phyloP scores from a whole-genome alignment of 495 filamentous ascomycete species.

The Chlorociboria aeruginascens region DNA sequence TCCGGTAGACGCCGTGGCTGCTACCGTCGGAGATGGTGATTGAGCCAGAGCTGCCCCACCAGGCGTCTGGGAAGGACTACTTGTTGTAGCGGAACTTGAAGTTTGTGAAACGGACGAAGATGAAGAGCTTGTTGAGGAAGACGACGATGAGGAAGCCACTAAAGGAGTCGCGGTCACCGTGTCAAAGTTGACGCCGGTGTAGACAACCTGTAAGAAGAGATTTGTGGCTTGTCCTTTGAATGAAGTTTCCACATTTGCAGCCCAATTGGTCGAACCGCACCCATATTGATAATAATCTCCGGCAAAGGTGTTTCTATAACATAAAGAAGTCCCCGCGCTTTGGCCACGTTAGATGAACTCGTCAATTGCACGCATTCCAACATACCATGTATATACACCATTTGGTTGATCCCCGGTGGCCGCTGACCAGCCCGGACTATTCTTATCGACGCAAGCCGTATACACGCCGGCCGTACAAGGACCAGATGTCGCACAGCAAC shows the following conservation, averaged over 20 bases:
- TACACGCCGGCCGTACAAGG: slow-evolving; percentile 18
- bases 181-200: slow-evolving; percentile 13
- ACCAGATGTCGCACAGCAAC: slow-evolving; percentile 18
- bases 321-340: slow-evolving; percentile 7
- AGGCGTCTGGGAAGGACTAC: no score
- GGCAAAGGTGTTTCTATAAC: slow-evolving; percentile 17
- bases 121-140: background rate
- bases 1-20: background rate
- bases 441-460: slow-evolving; percentile 15
- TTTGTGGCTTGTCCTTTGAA: slow-evolving; percentile 11
- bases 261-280: slow-evolving; percentile 11
- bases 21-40: background rate
- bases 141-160: background rate
- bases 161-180: background rate
- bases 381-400: slow-evolving; percentile 16
- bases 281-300: slow-evolving; percentile 15
- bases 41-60: background rate
- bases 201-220: slow-evolving; percentile 14
- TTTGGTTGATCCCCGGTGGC: slow-evolving; percentile 8
- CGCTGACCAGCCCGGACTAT: slow-evolving; percentile 8
- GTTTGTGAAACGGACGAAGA: background rate
- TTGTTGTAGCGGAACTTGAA: background rate
- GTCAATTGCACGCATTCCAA: background rate
- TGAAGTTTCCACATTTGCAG: slow-evolving; percentile 9
- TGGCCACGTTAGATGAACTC: background rate